phyloP scores from a whole-genome alignment of 805 yeast species.

The Schwanniomyces vanrijiae region DNA sequence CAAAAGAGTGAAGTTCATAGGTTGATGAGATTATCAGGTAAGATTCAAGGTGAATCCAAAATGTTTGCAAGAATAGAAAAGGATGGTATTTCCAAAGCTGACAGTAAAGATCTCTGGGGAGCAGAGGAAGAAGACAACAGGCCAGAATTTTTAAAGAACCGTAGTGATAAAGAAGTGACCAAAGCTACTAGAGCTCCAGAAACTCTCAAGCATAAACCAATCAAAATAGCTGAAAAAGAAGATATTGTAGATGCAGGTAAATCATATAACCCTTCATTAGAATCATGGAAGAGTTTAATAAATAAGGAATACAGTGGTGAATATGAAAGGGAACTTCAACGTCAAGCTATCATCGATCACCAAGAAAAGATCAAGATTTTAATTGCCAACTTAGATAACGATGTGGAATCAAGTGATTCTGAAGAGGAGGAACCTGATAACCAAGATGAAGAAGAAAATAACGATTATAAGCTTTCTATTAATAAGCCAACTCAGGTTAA shows the following conservation, averaged over 20 bases:
- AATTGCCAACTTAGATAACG: conserved; percentile 61
- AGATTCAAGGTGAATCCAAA: conserved; percentile 54
- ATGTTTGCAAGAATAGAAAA: conserved; percentile 54
- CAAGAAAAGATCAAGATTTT: conserved; percentile 62
- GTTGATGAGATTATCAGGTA: conserved; percentile 77
- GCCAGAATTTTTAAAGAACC: conserved; percentile 15
- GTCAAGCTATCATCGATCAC: conserved; percentile 61
- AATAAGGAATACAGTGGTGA: conserved; percentile 66
- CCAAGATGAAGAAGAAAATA: conserved; percentile 27
- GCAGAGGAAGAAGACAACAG: conserved; percentile 22
- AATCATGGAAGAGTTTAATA: conserved; percentile 77
- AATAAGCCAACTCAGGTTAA: conserved; percentile 68
- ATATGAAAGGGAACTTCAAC: conserved; percentile 63
- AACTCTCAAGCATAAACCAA: conserved; percentile 53
- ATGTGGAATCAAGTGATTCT: conserved; percentile 46
- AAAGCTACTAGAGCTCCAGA: conserved; percentile 53
- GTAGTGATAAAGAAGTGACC: conserved; percentile 28
- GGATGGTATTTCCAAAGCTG: conserved; percentile 59
- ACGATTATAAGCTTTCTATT: conserved; percentile 54
- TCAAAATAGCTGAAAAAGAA: conserved; percentile 46
- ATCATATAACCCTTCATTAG: conserved; percentile 87
- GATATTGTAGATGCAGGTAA: conserved; percentile 77
- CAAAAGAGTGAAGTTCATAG: conserved; percentile 60
- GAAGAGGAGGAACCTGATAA: conserved; percentile 35
- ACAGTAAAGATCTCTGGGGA: conserved; percentile 71